A percentile compares a stretch with the other conserved stretches of the same genome.
Evolutionary conservation across 352 stramenopile genomes (phyloP).

Genomic region (Phytophthora crassamura): DNA sequence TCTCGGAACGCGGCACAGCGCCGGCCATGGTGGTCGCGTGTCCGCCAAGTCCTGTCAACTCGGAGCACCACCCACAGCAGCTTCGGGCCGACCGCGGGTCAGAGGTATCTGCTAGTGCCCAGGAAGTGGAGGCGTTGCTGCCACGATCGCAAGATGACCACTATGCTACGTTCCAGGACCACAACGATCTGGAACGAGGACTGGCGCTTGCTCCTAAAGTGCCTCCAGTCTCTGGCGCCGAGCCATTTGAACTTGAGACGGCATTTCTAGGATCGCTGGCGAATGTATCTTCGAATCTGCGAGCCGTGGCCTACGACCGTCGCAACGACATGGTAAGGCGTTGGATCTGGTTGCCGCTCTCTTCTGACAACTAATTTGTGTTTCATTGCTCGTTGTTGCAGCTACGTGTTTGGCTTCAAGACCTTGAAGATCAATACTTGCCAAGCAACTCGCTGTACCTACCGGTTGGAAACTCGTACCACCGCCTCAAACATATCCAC

Average conservation of each 20-base stretch:
- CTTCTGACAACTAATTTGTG: background rate
- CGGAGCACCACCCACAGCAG: conserved; percentile 31
- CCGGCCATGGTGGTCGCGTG: conserved; percentile 57
- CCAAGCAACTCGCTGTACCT: conserved; percentile 84
- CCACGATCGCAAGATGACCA: conserved; percentile 60
- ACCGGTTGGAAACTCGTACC: conserved; percentile 77
- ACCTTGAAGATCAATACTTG: conserved; percentile 73
- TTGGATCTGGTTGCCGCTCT: background rate
- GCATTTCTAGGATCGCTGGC: conserved; percentile 74
- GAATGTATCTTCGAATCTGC: conserved; percentile 79
- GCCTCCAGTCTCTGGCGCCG: conserved; percentile 17
- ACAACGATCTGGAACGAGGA: conserved; percentile 57
- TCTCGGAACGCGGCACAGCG: conserved; percentile 58
- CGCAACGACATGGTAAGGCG: conserved; percentile 74
- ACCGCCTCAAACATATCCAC: conserved; percentile 81
- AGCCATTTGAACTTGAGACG: conserved; percentile 78
- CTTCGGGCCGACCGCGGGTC: conserved; percentile 26
- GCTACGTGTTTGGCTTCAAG: conserved; percentile 71
- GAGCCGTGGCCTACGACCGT: conserved; percentile 55
- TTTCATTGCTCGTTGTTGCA: conserved; percentile 16
- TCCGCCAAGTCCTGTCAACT: conserved; percentile 28
- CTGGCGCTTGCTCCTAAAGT: conserved; percentile 15
- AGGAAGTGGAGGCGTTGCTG: conserved; percentile 65
- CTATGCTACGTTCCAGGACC: conserved; percentile 70
- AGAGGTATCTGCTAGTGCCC: conserved; percentile 34